Percentiles rank a stretch among this genome's conserved stretches.
These are phyloP conservation scores for Trichoderma lentiforme DNA, from an alignment of 2,329 filamentous ascomycete genomes.

Conservation along the genomic window DNA sequence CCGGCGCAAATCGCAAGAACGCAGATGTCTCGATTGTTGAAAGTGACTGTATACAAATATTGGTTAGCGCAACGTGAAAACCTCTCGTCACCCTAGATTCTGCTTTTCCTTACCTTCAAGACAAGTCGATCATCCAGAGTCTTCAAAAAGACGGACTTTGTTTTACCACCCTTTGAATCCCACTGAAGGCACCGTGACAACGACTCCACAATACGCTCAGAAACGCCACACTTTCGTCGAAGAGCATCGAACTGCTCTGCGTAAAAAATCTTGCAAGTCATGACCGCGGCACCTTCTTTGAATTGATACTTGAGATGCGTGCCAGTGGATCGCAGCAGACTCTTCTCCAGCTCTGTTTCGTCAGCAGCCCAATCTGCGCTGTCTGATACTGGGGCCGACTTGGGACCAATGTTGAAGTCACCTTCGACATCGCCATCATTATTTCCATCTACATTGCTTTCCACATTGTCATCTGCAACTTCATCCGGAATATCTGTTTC, in stretches of 20 bases:
- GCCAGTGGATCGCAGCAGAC: conserved; percentile 76
- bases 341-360: conserved; percentile 78
- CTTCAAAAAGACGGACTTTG: conserved; percentile 94
- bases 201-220: conserved; percentile 91
- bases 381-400: conserved; percentile 35
- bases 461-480: conserved; percentile 32
- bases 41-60: conserved; percentile 59
- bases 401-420: conserved; percentile 27
- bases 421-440: conserved; percentile 36
- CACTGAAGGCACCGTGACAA: conserved; percentile 94
- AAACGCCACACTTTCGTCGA: conserved; percentile 85
- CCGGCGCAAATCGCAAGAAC: conserved; percentile 91
- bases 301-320: conserved; percentile 97
- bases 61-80: neutral
- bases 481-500: conserved; percentile 30
- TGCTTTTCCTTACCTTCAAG: conserved; percentile 55
- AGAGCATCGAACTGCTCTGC: conserved; percentile 97
- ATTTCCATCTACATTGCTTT: conserved; percentile 40
- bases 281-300: conserved; percentile 85
- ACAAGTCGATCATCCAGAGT: conserved; percentile 93
- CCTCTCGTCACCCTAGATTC: neutral
- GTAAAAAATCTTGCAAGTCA: conserved; percentile 98
- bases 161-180: conserved; percentile 97
- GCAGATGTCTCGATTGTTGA: conserved; percentile 89
- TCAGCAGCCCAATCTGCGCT: conserved; percentile 42